These are phyloP conservation scores for Fusarium sp. DNA, from an alignment of 2,329 filamentous ascomycete species.

Conservation along the genomic window DNA sequence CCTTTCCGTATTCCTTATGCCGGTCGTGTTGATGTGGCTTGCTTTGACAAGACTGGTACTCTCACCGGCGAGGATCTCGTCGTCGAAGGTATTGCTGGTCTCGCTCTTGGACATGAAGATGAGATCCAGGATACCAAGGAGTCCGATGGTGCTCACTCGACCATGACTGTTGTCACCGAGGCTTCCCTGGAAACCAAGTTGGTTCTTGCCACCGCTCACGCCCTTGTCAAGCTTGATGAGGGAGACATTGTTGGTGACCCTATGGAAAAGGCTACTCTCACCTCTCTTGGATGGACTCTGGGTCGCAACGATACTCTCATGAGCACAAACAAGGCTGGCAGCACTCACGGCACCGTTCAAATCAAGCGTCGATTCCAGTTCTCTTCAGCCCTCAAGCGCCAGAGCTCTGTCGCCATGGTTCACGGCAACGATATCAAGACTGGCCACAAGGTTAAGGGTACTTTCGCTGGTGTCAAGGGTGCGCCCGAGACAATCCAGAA, in stretches of 20 bases:
- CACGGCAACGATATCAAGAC: constrained; percentile 77
- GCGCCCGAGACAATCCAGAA: constrained; percentile 96
- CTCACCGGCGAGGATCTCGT: constrained; percentile 96
- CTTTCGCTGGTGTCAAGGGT: constrained; percentile 96
- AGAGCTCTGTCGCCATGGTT: constrained; percentile 92
- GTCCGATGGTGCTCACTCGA: constrained; percentile 84
- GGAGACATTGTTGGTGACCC: constrained; percentile 97
- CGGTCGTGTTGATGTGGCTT: constrained; percentile 94
- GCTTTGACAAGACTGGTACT: constrained; percentile 98
- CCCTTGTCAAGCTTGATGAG: constrained; percentile 94
- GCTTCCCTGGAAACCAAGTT: constrained; percentile 86
- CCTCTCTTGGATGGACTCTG: constrained; percentile 91
- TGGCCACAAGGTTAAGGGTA: constrained; percentile 82
- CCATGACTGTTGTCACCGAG: constrained; percentile 77
- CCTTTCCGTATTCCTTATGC: constrained; percentile 98
- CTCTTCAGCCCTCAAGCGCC: constrained; percentile 94
- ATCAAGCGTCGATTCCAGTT: constrained; percentile 98
- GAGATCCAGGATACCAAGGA: constrained; percentile 75
- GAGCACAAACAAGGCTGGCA: constrained; percentile 62
- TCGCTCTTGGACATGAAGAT: constrained; percentile 74
- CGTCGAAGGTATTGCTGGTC: constrained; percentile 94
- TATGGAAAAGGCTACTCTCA: constrained; percentile 97
- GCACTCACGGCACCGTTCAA: constrained; percentile 78
- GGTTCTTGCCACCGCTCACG: constrained; percentile 94
- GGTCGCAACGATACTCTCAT: constrained; percentile 87